phyloP scores from a whole-genome alignment of 2,329 filamentous ascomycete species.

The Alternaria infectoria region DNA sequence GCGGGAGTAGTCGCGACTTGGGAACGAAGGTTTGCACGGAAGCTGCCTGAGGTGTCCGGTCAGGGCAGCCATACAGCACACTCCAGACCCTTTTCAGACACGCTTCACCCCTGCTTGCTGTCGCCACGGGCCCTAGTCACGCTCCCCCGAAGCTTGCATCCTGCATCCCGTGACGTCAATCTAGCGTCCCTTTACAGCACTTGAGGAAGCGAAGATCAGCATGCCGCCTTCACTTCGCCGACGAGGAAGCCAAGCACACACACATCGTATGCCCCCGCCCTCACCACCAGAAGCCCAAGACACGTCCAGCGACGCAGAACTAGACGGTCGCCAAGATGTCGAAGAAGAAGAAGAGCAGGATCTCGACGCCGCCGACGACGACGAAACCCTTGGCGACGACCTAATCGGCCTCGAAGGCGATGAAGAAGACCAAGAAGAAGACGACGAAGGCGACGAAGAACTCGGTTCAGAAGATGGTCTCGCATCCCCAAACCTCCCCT shows the following conservation, averaged over 20 bases:
- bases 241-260: conserved; percentile 11
- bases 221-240: conserved; percentile 42
- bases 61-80: neutral
- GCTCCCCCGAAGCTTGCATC: neutral
- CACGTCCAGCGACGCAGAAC: conserved; percentile 38
- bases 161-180: conserved; percentile 8
- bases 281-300: conserved; percentile 23
- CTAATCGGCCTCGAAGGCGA: conserved; percentile 30
- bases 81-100: neutral
- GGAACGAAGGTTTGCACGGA: neutral
- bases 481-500: conserved; percentile 24
- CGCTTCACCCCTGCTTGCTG: neutral
- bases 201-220: conserved; percentile 3
- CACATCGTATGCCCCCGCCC: conserved; percentile 22
- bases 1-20: neutral
- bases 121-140: neutral
- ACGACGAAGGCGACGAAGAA: conserved; percentile 55
- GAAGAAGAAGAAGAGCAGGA: conserved; percentile 27
- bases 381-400: conserved; percentile 31
- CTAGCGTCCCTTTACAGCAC: neutral
- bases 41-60: neutral
- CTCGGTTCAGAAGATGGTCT: conserved; percentile 39
- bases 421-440: conserved; percentile 49
- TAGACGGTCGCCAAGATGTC: neutral
- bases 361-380: neutral